Evolutionary conservation across 2,329 filamentous ascomycete species (phyloP), one percentile per base, ranked within the genome.

Genomic region (Alternaria sp.): DNA sequence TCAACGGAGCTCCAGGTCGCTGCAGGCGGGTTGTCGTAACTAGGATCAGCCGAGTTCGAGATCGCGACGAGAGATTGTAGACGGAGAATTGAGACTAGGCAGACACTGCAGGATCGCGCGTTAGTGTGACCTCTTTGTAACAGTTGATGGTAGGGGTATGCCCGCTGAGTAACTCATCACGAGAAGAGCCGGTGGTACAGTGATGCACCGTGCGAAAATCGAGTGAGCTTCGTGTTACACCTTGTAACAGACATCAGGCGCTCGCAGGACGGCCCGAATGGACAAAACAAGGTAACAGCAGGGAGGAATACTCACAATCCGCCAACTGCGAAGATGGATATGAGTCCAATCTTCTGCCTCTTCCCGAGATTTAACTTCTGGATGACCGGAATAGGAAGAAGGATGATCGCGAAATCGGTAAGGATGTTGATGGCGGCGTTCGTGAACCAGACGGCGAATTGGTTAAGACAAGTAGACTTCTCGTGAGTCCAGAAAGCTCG

Each of bases 251-350:
- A 61, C 45, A 47, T 57, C 52, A 65, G 54, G 57, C n/a, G 15
- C 43, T 64, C 40, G 36, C 62, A 47, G 32, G 12, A 36, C 19
- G 50, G 54, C 45, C 32, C 26, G 32, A 40, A 30, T 13, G 10
- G 60, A 56, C 57, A 50, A 47, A 57, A 45, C 26, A 11, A 26
- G 8, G 10, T 6, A 21, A 19, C n/a, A 54, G n/a, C 11, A 19
- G 10, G 21, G 36, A 47, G 15, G 45, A 47, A 54, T 52, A 78
- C 79, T 74, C 72, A 82, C 81, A 81, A 80, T 26, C 75, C 74
- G 26, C 80, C 81, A 11, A 82, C 66, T 7, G 76, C 74, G 52
- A 82, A 82, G 26, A 82, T 76, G 6, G 70, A 72, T 7, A 73
- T 70, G 5, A 82, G 66, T 9, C 77, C 76, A 40, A 74, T 62